phyloP scores from a whole-genome alignment of 768 basidiomycete species.

The Udeniomyces megalosporus region DNA sequence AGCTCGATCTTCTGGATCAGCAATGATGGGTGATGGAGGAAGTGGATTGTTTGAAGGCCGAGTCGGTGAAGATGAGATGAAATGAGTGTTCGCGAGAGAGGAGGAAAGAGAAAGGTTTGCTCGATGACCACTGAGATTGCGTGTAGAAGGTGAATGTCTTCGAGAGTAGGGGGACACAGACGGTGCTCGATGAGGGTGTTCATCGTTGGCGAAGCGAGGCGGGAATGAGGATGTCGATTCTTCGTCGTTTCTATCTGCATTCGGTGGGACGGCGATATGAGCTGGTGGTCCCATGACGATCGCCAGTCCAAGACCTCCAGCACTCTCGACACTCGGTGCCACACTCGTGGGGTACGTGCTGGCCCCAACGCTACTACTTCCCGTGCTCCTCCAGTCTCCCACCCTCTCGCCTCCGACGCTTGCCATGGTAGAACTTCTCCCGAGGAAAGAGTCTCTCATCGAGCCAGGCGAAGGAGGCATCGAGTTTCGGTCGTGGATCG shows the following conservation, averaged over 20 bases:
- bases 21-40: too few species aligned
- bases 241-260: too few species aligned
- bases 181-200: too few species aligned
- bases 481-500: slow-evolving; percentile 36
- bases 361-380: neutral
- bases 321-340: neutral
- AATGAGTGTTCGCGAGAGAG: too few species aligned
- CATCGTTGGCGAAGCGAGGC: too few species aligned
- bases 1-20: neutral
- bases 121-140: too few species aligned
- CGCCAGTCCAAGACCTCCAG: neutral
- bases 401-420: neutral
- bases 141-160: too few species aligned
- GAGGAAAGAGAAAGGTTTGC: too few species aligned
- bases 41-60: too few species aligned
- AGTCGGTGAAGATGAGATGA: too few species aligned
- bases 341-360: neutral
- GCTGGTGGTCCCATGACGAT: slow-evolving; percentile 4
- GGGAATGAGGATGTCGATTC: too few species aligned
- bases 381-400: neutral
- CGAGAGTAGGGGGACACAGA: too few species aligned
- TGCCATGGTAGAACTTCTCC: neutral
- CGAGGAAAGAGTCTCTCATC: neutral
- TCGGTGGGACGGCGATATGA: slow-evolving; percentile 11
- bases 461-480: neutral